Evolutionary conservation across 2,329 filamentous ascomycete genomes (phyloP).

Genomic region (Emericellopsis cladophorae): DNA sequence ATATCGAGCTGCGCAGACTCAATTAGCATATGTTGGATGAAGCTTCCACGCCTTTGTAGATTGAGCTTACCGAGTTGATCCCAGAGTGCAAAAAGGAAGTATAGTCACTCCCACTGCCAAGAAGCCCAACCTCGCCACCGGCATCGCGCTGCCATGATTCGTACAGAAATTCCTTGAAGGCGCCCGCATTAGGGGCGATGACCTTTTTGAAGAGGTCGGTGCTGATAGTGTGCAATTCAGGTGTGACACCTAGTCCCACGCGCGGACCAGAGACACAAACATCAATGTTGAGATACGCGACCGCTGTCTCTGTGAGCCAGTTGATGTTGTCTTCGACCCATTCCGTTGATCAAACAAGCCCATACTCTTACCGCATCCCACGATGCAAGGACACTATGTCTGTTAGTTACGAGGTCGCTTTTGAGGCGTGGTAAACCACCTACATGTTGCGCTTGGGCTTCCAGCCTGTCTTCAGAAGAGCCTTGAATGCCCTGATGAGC

Average conservation of each 20-base stretch:
- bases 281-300: constrained; percentile 75
- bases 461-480: constrained; percentile 62
- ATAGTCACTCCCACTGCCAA: constrained; percentile 57
- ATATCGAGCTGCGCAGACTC: constrained; percentile 49
- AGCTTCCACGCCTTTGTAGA: no score
- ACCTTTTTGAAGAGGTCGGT: constrained; percentile 48
- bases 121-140: constrained; percentile 28
- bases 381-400: constrained; percentile 54
- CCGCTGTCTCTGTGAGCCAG: constrained; percentile 58
- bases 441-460: constrained; percentile 55
- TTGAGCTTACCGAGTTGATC: constrained; percentile 21
- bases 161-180: constrained; percentile 23
- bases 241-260: constrained; percentile 47
- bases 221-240: constrained; percentile 54
- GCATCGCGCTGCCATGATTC: constrained; percentile 24
- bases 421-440: constrained; percentile 1
- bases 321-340: constrained; percentile 77
- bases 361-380: constrained; percentile 72
- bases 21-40: no score
- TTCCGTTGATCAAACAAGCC: constrained; percentile 67
- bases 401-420: neutral
- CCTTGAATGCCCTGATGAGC: constrained; percentile 58
- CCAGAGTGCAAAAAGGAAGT: constrained; percentile 50
- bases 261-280: constrained; percentile 47
- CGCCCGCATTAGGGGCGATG: constrained; percentile 45